phyloP scores from a whole-genome alignment of 768 basidiomycete species.

The Clathrus columnatus region DNA sequence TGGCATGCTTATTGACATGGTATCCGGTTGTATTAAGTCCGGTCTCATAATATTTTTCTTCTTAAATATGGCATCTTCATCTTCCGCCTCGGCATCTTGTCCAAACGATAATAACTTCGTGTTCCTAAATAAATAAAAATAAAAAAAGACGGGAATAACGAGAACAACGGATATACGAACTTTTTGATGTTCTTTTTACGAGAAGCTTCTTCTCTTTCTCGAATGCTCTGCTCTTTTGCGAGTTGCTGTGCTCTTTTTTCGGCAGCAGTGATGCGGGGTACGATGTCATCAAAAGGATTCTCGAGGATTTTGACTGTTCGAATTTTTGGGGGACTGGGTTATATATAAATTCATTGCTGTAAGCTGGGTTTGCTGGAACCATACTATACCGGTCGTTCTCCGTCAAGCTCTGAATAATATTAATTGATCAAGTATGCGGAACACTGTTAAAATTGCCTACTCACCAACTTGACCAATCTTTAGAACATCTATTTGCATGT shows the following conservation, averaged over 20 bases:
- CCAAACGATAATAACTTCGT: constrained; percentile 86
- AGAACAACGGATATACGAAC: constrained; percentile 28
- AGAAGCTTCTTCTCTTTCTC: constrained; percentile 69
- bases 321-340: constrained; percentile 79
- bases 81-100: constrained; percentile 51
- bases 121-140: constrained; percentile 44
- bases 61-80: constrained; percentile 41
- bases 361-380: neutral
- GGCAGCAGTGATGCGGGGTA: constrained; percentile 91
- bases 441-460: constrained; percentile 17
- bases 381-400: constrained; percentile 74
- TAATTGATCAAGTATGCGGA: constrained; percentile 5
- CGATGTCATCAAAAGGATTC: constrained; percentile 92
- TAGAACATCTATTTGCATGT: constrained; percentile 55
- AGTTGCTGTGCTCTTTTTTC: constrained; percentile 80
- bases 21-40: constrained; percentile 32
- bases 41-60: constrained; percentile 77
- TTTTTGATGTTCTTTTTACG: constrained; percentile 79
- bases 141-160: neutral
- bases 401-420: constrained; percentile 49
- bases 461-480: constrained; percentile 87
- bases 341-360: neutral
- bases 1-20: neutral
- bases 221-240: constrained; percentile 66
- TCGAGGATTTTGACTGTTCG: constrained; percentile 76